phyloP scores from a whole-genome alignment of 1,139 yeast species.

The Williopsis jadinii region DNA sequence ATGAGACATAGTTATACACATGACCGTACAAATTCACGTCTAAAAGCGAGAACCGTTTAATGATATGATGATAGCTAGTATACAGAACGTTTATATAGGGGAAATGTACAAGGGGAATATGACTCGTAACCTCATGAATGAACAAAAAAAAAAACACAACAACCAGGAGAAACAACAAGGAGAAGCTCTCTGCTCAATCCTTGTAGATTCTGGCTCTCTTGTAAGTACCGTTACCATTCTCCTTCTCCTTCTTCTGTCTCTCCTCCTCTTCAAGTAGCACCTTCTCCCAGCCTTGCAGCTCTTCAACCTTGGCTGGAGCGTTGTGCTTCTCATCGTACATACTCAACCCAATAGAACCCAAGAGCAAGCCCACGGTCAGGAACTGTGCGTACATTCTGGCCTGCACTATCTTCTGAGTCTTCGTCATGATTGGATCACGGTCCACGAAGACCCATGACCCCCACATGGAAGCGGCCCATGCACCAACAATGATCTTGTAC shows the following conservation, averaged over 20 bases:
- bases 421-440: constrained; percentile 69
- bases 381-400: constrained; percentile 96
- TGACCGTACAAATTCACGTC: no score
- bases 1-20: no score
- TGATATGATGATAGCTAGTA: no score
- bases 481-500: constrained; percentile 66
- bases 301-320: constrained; percentile 31
- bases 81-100: no score
- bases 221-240: constrained; percentile 9
- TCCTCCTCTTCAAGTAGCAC: constrained; percentile 27
- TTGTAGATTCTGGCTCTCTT: constrained; percentile 22
- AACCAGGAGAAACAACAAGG: no score
- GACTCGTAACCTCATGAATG: no score
- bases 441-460: constrained; percentile 78
- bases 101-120: no score
- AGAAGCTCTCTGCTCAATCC: constrained; percentile 7
- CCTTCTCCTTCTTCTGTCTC: constrained; percentile 7
- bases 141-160: no score
- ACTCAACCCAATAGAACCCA: constrained; percentile 57
- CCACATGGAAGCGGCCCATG: constrained; percentile 84
- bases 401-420: constrained; percentile 81
- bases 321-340: constrained; percentile 52
- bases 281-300: constrained; percentile 35
- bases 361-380: constrained; percentile 55
- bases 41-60: no score